Conservation (phyloP, 768 basidiomycete genomes). For the Butyriboletus loyo region DNA sequence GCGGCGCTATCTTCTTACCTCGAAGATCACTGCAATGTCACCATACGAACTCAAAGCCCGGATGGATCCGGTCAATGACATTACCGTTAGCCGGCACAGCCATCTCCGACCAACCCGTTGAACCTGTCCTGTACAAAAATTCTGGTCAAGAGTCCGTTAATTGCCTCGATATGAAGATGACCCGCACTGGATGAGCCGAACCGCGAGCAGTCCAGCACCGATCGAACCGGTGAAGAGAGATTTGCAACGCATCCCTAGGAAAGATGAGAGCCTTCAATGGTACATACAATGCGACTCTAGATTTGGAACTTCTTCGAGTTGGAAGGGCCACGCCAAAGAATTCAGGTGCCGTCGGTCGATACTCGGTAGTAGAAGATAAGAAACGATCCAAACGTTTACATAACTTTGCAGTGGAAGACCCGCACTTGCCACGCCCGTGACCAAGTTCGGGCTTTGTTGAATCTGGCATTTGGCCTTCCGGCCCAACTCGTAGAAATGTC, state of each 20-base stretch:
- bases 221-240: not conserved
- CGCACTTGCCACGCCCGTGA: not conserved
- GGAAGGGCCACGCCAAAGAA: too few relatives aligned
- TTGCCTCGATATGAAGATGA: not conserved
- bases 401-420: not conserved
- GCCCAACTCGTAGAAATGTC: not conserved
- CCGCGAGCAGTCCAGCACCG: not conserved
- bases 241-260: not conserved
- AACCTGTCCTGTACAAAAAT: too few relatives aligned
- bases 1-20: too few relatives aligned
- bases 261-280: not conserved
- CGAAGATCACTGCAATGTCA: too few relatives aligned
- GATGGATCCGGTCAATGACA: too few relatives aligned
- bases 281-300: not conserved
- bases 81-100: too few relatives aligned
- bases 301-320: too few relatives aligned
- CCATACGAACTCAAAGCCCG: too few relatives aligned
- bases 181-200: not conserved
- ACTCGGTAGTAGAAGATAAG: not conserved
- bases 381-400: not conserved
- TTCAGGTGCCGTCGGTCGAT: not conserved
- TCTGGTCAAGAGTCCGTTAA: not conserved
- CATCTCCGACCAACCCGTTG: too few relatives aligned
- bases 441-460: too few relatives aligned
- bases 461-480: not conserved